A percentile compares a stretch with the other conserved stretches of the same genome.
These are phyloP conservation scores for Viola odorata DNA, from an alignment of 345 rosid genomes.

Conservation along the genomic window DNA sequence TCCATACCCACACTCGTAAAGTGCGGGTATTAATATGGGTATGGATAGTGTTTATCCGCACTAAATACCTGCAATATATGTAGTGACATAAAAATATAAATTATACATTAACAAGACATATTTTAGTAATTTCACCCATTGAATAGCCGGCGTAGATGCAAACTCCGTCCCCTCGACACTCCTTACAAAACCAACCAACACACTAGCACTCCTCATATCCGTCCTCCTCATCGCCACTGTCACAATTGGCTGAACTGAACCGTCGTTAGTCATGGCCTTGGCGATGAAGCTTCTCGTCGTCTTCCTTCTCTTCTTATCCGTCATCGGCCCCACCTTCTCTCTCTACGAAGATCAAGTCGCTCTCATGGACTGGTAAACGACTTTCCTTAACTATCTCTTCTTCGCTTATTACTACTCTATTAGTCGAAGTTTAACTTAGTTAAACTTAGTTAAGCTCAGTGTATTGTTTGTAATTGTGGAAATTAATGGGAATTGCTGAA, in stretches of 20 bases:
- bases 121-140: background rate
- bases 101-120: no score
- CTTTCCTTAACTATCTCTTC: background rate
- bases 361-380: slow-evolving; percentile 80
- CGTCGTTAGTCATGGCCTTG: slow-evolving; percentile 37
- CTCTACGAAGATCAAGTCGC: slow-evolving; percentile 96
- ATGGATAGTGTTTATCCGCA: no score
- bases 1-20: no score
- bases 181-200: no score
- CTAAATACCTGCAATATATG: no score
- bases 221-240: background rate
- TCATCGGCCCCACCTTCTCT: slow-evolving; percentile 35
- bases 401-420: background rate
- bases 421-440: background rate
- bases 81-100: no score
- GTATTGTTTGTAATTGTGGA: background rate
- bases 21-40: no score
- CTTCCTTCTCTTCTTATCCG: slow-evolving; percentile 38
- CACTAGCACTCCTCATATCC: slow-evolving; percentile 11
- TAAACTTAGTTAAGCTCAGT: background rate
- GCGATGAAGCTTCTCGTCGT: slow-evolving; percentile 42
- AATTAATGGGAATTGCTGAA: no score
- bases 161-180: background rate
- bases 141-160: background rate
- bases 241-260: background rate